These are phyloP conservation scores for Aspergillus tamarii DNA, from an alignment of 2,329 filamentous ascomycete species.

Conservation along the genomic window DNA sequence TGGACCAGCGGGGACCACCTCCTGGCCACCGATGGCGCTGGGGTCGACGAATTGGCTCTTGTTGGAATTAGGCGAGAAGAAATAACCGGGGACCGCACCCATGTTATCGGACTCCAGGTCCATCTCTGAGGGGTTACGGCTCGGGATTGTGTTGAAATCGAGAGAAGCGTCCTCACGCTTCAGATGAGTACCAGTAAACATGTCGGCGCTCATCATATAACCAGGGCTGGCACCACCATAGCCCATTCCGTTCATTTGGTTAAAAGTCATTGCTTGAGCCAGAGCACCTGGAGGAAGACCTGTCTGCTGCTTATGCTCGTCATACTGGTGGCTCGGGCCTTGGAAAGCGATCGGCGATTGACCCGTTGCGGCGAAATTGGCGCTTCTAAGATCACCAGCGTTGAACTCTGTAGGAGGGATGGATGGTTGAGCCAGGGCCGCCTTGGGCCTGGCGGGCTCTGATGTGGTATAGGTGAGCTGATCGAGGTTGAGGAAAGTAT, in stretches of 20 bases:
- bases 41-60: conserved; percentile 70
- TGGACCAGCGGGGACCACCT: conserved; percentile 57
- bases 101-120: conserved; percentile 73
- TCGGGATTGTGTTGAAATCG: conserved; percentile 70
- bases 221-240: conserved; percentile 40
- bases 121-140: conserved; percentile 58
- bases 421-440: conserved; percentile 41
- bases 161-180: conserved; percentile 52
- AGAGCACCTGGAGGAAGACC: conserved; percentile 85
- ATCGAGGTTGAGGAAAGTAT: conserved; percentile 52
- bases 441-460: conserved; percentile 39
- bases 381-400: conserved; percentile 34
- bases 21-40: conserved; percentile 67
- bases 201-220: conserved; percentile 59
- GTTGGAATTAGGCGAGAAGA: conserved; percentile 57
- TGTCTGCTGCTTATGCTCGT: conserved; percentile 93
- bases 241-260: conserved; percentile 56
- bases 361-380: conserved; percentile 39
- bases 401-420: conserved; percentile 41
- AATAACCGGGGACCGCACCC: conserved; percentile 63
- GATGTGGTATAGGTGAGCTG: conserved; percentile 45
- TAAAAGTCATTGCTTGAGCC: conserved; percentile 77
- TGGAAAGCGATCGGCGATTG: conserved; percentile 63
- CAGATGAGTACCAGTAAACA: conserved; percentile 57
- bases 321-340: conserved; percentile 91